phyloP scores from a whole-genome alignment of 1,284 basidiomycete genomes.

The Taiwanofungus camphoratus region DNA sequence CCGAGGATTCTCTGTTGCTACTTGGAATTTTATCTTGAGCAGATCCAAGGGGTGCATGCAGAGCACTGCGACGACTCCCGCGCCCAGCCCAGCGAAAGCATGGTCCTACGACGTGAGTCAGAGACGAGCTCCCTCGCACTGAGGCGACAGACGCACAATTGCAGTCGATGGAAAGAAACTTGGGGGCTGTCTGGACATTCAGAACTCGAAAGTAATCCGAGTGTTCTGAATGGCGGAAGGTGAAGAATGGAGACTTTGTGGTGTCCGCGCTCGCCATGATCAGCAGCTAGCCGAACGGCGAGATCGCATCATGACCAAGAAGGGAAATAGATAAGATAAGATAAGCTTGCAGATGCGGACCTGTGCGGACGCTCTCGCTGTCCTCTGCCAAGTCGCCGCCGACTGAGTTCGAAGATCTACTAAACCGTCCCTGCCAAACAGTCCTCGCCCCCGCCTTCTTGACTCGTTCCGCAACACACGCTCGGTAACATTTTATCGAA shows the following conservation, averaged over 20 bases:
- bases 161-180: constrained; percentile 74
- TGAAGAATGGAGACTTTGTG: too few species aligned
- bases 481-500: too few species aligned
- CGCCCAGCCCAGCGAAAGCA: constrained; percentile 90
- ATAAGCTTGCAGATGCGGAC: too few species aligned
- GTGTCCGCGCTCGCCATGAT: too few species aligned
- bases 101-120: constrained; percentile 59
- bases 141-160: constrained; percentile 33
- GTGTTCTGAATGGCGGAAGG: constrained; percentile 3
- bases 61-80: constrained; percentile 88
- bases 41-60: constrained; percentile 99
- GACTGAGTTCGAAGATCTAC: too few species aligned
- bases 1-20: constrained; percentile 64
- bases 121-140: constrained; percentile 1
- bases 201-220: constrained; percentile 10
- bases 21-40: constrained; percentile 93
- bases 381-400: too few species aligned
- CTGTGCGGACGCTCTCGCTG: neutral
- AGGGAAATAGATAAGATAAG: constrained; percentile 4
- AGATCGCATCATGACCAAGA: constrained; percentile 1
- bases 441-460: too few species aligned
- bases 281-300: neutral
- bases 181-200: constrained; percentile 26
- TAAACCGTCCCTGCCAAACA: too few species aligned
- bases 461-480: too few species aligned